Conservation (phyloP, 2,329 filamentous ascomycete genomes). For the Macrophomina phaseolina region DNA sequence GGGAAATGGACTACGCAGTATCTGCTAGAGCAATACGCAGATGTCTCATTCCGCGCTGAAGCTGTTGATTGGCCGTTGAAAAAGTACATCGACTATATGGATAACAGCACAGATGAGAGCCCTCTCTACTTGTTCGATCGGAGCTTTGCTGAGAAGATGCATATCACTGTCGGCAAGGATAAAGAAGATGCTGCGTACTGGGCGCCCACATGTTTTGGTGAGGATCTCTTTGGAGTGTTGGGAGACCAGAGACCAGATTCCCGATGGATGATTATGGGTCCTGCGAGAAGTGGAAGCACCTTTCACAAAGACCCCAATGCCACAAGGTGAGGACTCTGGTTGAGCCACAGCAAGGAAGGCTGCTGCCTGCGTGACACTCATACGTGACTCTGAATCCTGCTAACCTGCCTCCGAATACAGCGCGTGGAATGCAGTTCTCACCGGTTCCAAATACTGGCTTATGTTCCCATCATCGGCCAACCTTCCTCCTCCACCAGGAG, state of each 20-base stretch:
- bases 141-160: slow-evolving; percentile 85
- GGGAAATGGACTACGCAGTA: slow-evolving; percentile 73
- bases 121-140: slow-evolving; percentile 93
- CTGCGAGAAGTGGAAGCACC: slow-evolving; percentile 84
- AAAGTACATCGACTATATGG: slow-evolving; percentile 85
- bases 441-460: slow-evolving; percentile 96
- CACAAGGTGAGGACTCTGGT: slow-evolving; percentile 44
- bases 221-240: slow-evolving; percentile 83
- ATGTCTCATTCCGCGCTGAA: slow-evolving; percentile 82
- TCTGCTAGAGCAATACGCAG: slow-evolving; percentile 67
- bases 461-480: slow-evolving; percentile 82
- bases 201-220: slow-evolving; percentile 82
- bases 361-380: neutral
- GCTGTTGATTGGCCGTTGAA: slow-evolving; percentile 88
- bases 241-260: slow-evolving; percentile 81
- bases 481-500: slow-evolving; percentile 76
- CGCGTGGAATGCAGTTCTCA: slow-evolving; percentile 93
- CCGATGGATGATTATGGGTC: slow-evolving; percentile 91
- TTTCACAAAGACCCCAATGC: slow-evolving; percentile 86
- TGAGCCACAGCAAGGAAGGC: neutral
- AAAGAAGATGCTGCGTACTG: slow-evolving; percentile 66
- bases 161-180: slow-evolving; percentile 64
- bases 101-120: slow-evolving; percentile 79
- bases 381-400: slow-evolving; percentile 38
- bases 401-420: slow-evolving; percentile 53